Evolutionary conservation across 257 asterid species (phyloP).

Genomic region (Scutellaria baicalensis): DNA sequence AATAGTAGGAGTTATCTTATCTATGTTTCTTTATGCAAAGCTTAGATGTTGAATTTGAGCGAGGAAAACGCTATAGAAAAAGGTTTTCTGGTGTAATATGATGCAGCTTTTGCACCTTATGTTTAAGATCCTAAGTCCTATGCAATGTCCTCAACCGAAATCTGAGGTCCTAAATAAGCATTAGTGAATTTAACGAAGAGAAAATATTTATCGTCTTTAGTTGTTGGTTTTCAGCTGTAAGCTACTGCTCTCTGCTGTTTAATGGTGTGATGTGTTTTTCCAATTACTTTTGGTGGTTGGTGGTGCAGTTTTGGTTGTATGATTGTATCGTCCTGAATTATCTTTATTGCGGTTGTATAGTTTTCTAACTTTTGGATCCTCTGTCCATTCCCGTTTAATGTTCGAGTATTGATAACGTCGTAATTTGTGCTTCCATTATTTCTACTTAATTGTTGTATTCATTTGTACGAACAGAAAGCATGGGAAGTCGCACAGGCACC

Average conservation of each 20-base stretch:
- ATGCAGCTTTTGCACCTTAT: background rate
- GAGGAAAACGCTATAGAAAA: background rate
- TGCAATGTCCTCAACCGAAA: background rate
- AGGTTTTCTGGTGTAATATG: background rate
- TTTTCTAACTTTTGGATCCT: background rate
- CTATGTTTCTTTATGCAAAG: background rate
- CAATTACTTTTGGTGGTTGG: background rate
- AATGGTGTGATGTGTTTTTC: background rate
- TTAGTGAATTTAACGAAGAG: background rate
- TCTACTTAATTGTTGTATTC: background rate
- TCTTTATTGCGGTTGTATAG: background rate
- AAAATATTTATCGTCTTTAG: background rate
- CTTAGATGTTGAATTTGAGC: background rate
- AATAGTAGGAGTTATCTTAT: background rate
- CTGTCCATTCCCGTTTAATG: background rate
- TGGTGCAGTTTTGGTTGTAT: constrained; percentile 1
- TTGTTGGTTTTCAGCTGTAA: background rate
- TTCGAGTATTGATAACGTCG: too few species aligned
- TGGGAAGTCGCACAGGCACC: constrained; percentile 99
- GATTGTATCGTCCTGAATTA: background rate
- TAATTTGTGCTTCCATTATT: background rate
- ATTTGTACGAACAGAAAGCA: constrained; percentile 64
- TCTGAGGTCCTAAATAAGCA: background rate
- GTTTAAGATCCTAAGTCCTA: background rate
- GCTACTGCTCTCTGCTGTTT: background rate